Evolutionary conservation across 2,329 filamentous ascomycete genomes (phyloP), one percentile per base, ranked within the genome.

Genomic region (Mycosphaerella arachidis): DNA sequence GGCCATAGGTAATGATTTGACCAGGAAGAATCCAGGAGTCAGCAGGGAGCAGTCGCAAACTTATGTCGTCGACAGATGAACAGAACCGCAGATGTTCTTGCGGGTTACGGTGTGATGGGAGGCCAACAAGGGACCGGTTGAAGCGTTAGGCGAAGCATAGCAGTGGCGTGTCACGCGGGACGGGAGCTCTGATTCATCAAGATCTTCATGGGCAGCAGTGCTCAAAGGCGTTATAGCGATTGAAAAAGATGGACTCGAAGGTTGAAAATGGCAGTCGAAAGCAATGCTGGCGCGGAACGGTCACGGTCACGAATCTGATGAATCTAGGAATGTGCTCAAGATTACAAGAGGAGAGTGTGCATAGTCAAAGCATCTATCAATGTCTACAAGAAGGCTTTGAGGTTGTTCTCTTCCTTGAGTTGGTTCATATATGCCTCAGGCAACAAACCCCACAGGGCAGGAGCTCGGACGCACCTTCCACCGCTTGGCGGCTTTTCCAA

Each of bases 81-180:
- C 54, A 64, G 63, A 29, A 58, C 62, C 60, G 62, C 60, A 48
- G 31, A 18, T 51, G 51, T 24, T 13, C 53, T 9, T 27, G 63
- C 62, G 60, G 62, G 64, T 63, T 62, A 65, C 50, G 60, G 63
- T 53, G 10, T 59, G 35, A 63, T 48, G 58, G 55, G 55, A 27
- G 55, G 57, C 31, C 43, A 43, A 59, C 27, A 59, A 55, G 2
- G 53, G 53, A 51, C 31, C 27, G 48, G 33, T 33, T 45, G 57
- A 50, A 56, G 54, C 51, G 55, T 43, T 54, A 24, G 37, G 29
- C 43, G 9, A 31, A 48, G 57, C 63, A 62, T 63, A 62, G 61
- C 63, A 59, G 50, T 10, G 59, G 61, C 53, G 58, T 53, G 10
- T 31, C 5, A 12, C 13, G 5, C 3, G n/a, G 8, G 40, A 43